These are phyloP conservation scores for Madurella fahalii DNA, from an alignment of 2,329 filamentous ascomycete genomes.

Conservation along the genomic window DNA sequence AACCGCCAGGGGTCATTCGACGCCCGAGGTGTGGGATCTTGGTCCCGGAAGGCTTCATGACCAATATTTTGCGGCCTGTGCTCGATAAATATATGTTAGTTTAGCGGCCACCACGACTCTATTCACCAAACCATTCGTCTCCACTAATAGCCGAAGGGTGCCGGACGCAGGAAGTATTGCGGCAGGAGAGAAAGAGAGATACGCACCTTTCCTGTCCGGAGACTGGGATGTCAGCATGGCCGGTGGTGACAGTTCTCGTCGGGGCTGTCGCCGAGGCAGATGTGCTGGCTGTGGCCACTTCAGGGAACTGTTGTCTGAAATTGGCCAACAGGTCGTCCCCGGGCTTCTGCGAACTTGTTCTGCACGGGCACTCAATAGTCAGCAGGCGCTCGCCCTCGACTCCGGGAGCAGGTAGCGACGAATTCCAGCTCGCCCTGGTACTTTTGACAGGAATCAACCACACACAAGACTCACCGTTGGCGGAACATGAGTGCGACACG, in stretches of 20 bases:
- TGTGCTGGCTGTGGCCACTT: slow-evolving; percentile 55
- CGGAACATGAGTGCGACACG: slow-evolving; percentile 21
- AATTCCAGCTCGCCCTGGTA: no score
- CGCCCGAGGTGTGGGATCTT: slow-evolving; percentile 77
- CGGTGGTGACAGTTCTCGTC: slow-evolving; percentile 35
- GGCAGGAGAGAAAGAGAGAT: background rate
- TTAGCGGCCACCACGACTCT: background rate
- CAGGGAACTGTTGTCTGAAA: slow-evolving; percentile 80
- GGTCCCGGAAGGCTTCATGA: slow-evolving; percentile 55
- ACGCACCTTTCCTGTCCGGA: slow-evolving; percentile 34
- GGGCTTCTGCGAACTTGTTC: slow-evolving; percentile 79
- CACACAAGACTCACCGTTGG: slow-evolving; percentile 17
- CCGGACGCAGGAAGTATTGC: background rate
- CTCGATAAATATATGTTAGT: slow-evolving; percentile 6
- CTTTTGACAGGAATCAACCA: no score
- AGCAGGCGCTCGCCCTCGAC: background rate
- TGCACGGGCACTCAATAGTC: slow-evolving; percentile 30
- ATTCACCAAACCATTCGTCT: background rate
- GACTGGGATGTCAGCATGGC: slow-evolving; percentile 29
- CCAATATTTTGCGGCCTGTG: slow-evolving; percentile 43
- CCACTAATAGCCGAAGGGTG: background rate
- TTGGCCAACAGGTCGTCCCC: slow-evolving; percentile 77
- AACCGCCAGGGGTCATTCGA: slow-evolving; percentile 81
- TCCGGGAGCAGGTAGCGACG: background rate
- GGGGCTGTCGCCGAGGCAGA: slow-evolving; percentile 42